Evolutionary conservation across 192 early-diverging fungal species (phyloP).

Genomic region (Piromyces sp.): DNA sequence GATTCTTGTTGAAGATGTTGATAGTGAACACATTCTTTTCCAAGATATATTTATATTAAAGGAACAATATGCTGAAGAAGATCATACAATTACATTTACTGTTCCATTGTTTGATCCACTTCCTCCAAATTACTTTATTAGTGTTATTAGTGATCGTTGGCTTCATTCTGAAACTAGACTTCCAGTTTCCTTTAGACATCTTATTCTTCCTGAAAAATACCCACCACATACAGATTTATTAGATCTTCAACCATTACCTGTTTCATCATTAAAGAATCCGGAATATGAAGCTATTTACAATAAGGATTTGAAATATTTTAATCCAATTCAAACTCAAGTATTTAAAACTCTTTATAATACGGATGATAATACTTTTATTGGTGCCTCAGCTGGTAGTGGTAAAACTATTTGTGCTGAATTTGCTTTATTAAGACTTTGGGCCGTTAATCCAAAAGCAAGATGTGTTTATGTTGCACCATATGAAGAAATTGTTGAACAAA

Average conservation of each 20-base stretch:
- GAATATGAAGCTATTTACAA: conserved; percentile 55
- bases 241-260: conserved; percentile 79
- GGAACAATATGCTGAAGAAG: conserved; percentile 59
- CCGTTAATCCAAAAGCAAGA: conserved; percentile 30
- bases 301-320: conserved; percentile 44
- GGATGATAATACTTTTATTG: conserved; percentile 80
- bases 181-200: conserved; percentile 81
- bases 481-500: conserved; percentile 60
- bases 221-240: conserved; percentile 85
- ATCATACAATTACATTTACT: conserved; percentile 76
- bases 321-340: conserved; percentile 89
- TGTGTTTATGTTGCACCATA: conserved; percentile 86
- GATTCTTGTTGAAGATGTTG: conserved; percentile 87
- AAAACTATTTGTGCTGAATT: conserved; percentile 93
- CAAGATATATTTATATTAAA: conserved; percentile 85
- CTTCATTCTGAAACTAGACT: conserved; percentile 75
- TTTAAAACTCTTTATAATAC: conserved; percentile 76
- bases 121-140: conserved; percentile 92
- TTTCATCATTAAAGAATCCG: conserved; percentile 55
- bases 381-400: conserved; percentile 82
- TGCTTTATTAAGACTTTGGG: conserved; percentile 80
- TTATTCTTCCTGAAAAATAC: conserved; percentile 83
- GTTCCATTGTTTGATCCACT: conserved; percentile 80
- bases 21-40: conserved; percentile 73
- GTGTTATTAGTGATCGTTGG: conserved; percentile 88